phyloP scores from a whole-genome alignment of 2,329 filamentous ascomycete genomes.

The Trichoderma citrinoviride region DNA sequence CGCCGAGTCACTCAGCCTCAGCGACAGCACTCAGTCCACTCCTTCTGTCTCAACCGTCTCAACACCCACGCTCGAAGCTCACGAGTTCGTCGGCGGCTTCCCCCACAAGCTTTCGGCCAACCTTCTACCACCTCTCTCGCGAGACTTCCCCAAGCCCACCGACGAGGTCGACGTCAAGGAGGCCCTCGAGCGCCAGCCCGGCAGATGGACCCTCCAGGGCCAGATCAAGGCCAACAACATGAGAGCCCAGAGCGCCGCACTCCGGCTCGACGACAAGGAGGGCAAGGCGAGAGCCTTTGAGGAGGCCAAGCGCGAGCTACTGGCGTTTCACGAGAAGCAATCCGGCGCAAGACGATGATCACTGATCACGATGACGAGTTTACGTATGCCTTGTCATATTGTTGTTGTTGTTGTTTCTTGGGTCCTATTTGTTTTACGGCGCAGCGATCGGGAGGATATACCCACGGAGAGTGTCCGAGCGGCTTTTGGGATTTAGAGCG shows the following conservation, averaged over 20 bases:
- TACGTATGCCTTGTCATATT: not conserved
- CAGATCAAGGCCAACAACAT: slow-evolving; percentile 36
- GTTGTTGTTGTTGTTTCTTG: not conserved
- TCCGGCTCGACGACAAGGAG: slow-evolving; percentile 34
- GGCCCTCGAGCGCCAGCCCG: slow-evolving; percentile 44
- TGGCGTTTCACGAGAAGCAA: slow-evolving; percentile 35
- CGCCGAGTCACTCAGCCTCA: slow-evolving; percentile 5
- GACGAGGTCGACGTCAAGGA: slow-evolving; percentile 42
- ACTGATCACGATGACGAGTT: slow-evolving; percentile 1
- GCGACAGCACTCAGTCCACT: slow-evolving; percentile 11
- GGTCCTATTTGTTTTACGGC: slow-evolving; percentile 8
- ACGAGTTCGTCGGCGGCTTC: slow-evolving; percentile 9
- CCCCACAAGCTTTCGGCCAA: slow-evolving; percentile 2
- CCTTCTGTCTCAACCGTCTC: slow-evolving; percentile 10
- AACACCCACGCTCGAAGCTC: slow-evolving; percentile 15
- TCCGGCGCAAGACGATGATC: not conserved
- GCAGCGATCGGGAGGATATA: slow-evolving; percentile 2
- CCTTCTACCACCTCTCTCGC: slow-evolving; percentile 37
- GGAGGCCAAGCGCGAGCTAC: slow-evolving; percentile 47
- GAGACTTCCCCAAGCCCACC: slow-evolving; percentile 42
- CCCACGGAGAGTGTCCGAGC: slow-evolving; percentile 11
- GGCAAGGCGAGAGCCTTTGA: slow-evolving; percentile 43
- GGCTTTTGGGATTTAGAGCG: slow-evolving; percentile 6
- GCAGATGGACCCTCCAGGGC: slow-evolving; percentile 42
- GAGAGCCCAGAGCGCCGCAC: slow-evolving; percentile 26